phyloP scores from a whole-genome alignment of 768 basidiomycete species.

The Fomitopsis serialis region DNA sequence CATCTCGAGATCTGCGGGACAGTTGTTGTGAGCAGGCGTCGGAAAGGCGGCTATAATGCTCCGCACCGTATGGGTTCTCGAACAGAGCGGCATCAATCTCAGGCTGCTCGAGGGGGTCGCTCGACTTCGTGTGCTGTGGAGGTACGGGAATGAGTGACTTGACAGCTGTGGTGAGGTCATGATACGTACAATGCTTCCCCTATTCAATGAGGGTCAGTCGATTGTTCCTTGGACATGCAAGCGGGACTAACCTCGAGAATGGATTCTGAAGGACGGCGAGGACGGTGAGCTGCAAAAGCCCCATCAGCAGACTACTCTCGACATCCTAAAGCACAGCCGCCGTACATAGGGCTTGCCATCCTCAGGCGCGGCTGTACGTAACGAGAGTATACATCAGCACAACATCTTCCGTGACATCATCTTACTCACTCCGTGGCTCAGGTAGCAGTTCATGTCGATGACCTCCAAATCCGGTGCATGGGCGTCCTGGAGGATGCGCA shows the following conservation, averaged over 20 bases:
- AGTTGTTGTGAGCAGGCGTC: no score
- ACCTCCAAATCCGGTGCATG: conserved; percentile 18
- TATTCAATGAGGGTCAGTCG: conserved; percentile 17
- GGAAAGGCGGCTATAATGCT: no score
- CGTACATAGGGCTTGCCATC: neutral
- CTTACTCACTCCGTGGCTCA: neutral
- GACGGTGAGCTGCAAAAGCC: neutral
- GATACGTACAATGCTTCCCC: conserved; percentile 27
- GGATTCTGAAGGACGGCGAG: neutral
- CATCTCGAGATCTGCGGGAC: conserved; percentile 20
- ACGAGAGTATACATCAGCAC: conserved; percentile 6
- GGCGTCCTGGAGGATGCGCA: conserved; percentile 13
- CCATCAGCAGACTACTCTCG: neutral
- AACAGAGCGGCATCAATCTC: conserved; percentile 26
- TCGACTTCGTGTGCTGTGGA: conserved; percentile 16
- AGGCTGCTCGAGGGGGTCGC: conserved; percentile 19
- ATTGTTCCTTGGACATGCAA: neutral
- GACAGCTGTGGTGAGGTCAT: no score
- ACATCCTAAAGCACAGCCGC: neutral
- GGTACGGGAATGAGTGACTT: neutral
- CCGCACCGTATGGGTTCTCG: conserved; percentile 4
- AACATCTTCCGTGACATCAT: neutral
- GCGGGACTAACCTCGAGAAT: neutral
- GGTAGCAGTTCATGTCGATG: conserved; percentile 2
- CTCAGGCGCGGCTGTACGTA: neutral